Evolutionary conservation across 2,329 filamentous ascomycete species (phyloP).

Genomic region (Raffaelea ambrosiae): DNA sequence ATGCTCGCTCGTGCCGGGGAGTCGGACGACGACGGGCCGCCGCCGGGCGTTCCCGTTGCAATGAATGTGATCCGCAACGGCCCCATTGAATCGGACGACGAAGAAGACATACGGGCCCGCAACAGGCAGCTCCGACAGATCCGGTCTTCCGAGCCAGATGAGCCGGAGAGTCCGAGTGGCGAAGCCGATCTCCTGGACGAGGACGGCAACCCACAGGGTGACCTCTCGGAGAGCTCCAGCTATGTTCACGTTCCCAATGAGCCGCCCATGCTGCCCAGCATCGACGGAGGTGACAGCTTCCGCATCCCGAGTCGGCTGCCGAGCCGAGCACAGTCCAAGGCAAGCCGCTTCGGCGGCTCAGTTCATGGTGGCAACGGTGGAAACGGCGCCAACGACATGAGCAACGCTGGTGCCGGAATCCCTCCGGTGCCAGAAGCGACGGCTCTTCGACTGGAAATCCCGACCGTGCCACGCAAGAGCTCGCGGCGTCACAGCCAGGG

Average conservation of each 20-base stretch:
- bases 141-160: neutral
- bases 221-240: slow-evolving; percentile 32
- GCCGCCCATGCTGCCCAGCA: slow-evolving; percentile 50
- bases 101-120: slow-evolving; percentile 31
- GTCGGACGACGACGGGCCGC: slow-evolving; percentile 58
- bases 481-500: slow-evolving; percentile 43
- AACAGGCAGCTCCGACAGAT: slow-evolving; percentile 13
- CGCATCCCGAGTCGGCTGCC: slow-evolving; percentile 52
- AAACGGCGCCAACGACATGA: slow-evolving; percentile 21
- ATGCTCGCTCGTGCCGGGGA: slow-evolving; percentile 50
- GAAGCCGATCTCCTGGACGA: slow-evolving; percentile 34
- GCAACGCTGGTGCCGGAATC: slow-evolving; percentile 17
- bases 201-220: slow-evolving; percentile 35
- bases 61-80: slow-evolving; percentile 51
- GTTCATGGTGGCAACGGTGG: slow-evolving; percentile 19
- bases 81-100: slow-evolving; percentile 56
- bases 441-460: neutral
- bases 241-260: slow-evolving; percentile 33
- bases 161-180: slow-evolving; percentile 15
- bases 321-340: slow-evolving; percentile 35
- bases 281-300: slow-evolving; percentile 51
- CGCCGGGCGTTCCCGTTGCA: slow-evolving; percentile 57
- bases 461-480: slow-evolving; percentile 58
- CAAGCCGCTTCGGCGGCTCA: slow-evolving; percentile 30
- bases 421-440: slow-evolving; percentile 32